phyloP scores from a whole-genome alignment of 2,329 filamentous ascomycete species.

The Talaromyces sp. region DNA sequence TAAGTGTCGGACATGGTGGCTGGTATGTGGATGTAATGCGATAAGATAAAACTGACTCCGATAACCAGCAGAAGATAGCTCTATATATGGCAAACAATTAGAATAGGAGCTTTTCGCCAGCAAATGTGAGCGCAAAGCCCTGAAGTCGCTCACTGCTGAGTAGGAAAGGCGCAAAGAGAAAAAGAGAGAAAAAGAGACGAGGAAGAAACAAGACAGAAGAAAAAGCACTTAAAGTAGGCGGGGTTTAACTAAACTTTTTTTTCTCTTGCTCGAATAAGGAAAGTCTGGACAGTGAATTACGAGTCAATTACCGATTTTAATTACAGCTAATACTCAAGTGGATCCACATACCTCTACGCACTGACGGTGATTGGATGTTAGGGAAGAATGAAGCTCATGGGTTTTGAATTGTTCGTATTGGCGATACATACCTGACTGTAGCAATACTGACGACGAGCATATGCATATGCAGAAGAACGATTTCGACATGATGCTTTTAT shows the following conservation, averaged over 20 bases:
- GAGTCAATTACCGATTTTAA: not conserved
- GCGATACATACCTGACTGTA: not conserved
- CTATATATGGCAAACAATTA: not conserved
- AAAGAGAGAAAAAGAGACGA: not conserved
- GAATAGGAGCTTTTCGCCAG: slow-evolving; percentile 43
- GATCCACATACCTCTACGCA: not conserved
- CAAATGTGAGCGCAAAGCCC: slow-evolving; percentile 52
- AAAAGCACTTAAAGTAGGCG: slow-evolving; percentile 6
- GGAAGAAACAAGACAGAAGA: not conserved
- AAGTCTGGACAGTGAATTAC: not conserved
- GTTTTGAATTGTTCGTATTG: not conserved
- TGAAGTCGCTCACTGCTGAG: slow-evolving; percentile 48
- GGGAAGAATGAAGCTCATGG: not conserved
- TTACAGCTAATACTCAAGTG: slow-evolving; percentile 1
- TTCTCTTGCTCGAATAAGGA: not conserved
- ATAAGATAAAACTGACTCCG: not conserved
- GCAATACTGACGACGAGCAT: not conserved
- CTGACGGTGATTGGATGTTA: not conserved
- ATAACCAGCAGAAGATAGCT: slow-evolving; percentile 2
- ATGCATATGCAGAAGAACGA: no score
- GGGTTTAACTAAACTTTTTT: slow-evolving; percentile 7
- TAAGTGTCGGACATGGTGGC: not conserved
- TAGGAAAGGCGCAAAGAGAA: slow-evolving; percentile 9
- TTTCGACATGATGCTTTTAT: not conserved
- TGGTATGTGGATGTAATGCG: slow-evolving; percentile 21